A percentile compares a stretch with the other conserved stretches of the same genome.
phyloP scores from a whole-genome alignment of 768 basidiomycete genomes.

The Russula lepida region DNA sequence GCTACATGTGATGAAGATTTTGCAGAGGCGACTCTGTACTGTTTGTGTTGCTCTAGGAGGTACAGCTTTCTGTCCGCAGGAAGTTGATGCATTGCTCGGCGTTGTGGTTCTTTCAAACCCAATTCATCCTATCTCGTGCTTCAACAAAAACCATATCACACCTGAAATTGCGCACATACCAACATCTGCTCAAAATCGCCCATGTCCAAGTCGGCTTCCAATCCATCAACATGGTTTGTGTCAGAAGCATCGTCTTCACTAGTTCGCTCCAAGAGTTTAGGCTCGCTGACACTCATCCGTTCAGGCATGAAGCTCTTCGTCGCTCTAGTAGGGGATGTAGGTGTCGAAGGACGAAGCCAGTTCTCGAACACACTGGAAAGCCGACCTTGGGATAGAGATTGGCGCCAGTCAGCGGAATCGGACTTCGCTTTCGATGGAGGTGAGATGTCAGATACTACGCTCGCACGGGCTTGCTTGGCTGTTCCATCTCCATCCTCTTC shows the following conservation, averaged over 20 bases:
- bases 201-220: slow-evolving; percentile 33
- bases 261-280: slow-evolving; percentile 43
- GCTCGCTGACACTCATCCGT: slow-evolving; percentile 66
- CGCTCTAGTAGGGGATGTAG: slow-evolving; percentile 32
- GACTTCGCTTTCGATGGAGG: slow-evolving; percentile 21
- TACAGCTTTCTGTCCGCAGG: slow-evolving; percentile 56
- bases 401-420: slow-evolving; percentile 40
- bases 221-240: slow-evolving; percentile 26
- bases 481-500: slow-evolving; percentile 50
- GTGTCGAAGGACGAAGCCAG: slow-evolving; percentile 44
- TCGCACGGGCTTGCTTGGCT: slow-evolving; percentile 41
- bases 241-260: slow-evolving; percentile 22
- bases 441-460: slow-evolving; percentile 21
- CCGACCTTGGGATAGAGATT: slow-evolving; percentile 47
- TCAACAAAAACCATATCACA: slow-evolving; percentile 11
- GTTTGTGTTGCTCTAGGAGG: slow-evolving; percentile 50
- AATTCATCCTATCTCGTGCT: slow-evolving; percentile 50
- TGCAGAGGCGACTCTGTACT: slow-evolving; percentile 30
- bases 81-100: slow-evolving; percentile 53
- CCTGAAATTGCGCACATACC: slow-evolving; percentile 33
- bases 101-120: slow-evolving; percentile 62
- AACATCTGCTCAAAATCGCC: slow-evolving; percentile 61
- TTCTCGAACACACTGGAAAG: slow-evolving; percentile 60
- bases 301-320: slow-evolving; percentile 22
- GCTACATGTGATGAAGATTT: slow-evolving; percentile 26